phyloP scores from a whole-genome alignment of 805 yeast genomes.

The Myxozyma sirexii region DNA sequence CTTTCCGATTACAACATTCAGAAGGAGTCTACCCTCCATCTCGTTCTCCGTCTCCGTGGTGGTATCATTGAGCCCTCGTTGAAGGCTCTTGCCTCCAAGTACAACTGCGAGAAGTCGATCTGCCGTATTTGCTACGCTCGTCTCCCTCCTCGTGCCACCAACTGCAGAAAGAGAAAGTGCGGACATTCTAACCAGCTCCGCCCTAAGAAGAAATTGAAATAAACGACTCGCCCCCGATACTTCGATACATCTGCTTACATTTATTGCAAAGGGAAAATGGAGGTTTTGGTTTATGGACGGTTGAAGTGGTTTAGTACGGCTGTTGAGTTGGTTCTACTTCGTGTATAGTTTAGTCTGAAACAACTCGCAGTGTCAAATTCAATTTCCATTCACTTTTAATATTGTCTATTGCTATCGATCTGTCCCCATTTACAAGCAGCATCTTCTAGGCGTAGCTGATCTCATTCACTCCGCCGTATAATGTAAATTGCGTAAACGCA shows the following conservation, averaged over 20 bases:
- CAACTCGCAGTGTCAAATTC: background rate
- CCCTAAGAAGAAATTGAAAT: conserved; percentile 72
- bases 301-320: background rate
- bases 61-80: conserved; percentile 99
- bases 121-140: conserved; percentile 99
- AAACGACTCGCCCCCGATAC: conserved; percentile 50
- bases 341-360: background rate
- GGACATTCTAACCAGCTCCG: conserved; percentile 99
- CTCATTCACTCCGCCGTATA: too few relatives aligned
- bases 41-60: conserved; percentile 97
- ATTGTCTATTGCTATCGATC: too few relatives aligned
- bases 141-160: conserved; percentile 99
- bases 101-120: conserved; percentile 99
- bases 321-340: background rate
- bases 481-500: too few relatives aligned
- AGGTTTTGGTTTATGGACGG: background rate
- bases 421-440: too few relatives aligned
- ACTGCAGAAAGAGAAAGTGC: conserved; percentile 99
- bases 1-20: conserved; percentile 99
- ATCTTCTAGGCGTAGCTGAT: too few relatives aligned
- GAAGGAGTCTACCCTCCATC: conserved; percentile 97
- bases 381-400: too few relatives aligned
- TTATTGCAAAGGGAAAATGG: background rate
- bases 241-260: background rate
- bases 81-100: conserved; percentile 98